phyloP scores from a whole-genome alignment of 768 basidiomycete species.

The Tylopilus balloui region DNA sequence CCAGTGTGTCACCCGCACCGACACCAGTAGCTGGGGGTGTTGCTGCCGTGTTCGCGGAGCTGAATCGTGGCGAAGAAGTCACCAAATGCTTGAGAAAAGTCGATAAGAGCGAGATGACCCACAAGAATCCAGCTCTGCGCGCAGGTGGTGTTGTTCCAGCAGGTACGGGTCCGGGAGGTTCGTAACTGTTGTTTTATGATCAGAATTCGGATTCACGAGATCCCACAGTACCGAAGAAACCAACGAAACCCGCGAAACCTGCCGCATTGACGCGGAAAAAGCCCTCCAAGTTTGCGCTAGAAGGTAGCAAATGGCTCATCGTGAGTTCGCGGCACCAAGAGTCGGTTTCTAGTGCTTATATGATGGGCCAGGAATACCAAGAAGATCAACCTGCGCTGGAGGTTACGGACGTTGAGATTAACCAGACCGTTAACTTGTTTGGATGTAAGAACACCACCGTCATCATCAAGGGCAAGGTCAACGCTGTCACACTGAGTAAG shows the following conservation, averaged over 20 bases:
- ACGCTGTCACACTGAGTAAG: slow-evolving; percentile 84
- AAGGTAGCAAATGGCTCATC: slow-evolving; percentile 92
- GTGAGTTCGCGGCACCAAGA: slow-evolving; percentile 41
- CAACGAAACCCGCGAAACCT: slow-evolving; percentile 81
- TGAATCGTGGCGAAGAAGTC: slow-evolving; percentile 86
- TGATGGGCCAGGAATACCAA: slow-evolving; percentile 70
- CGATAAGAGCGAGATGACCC: slow-evolving; percentile 95
- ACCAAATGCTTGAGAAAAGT: slow-evolving; percentile 92
- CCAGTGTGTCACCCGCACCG: slow-evolving; percentile 38
- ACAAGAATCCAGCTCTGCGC: slow-evolving; percentile 92
- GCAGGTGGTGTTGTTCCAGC: slow-evolving; percentile 48
- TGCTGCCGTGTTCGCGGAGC: slow-evolving; percentile 81
- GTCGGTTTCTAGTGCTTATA: slow-evolving; percentile 1
- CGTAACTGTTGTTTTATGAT: slow-evolving; percentile 20
- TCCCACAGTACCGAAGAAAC: slow-evolving; percentile 49
- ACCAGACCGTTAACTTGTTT: slow-evolving; percentile 83
- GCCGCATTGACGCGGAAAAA: slow-evolving; percentile 82
- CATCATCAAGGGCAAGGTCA: slow-evolving; percentile 88
- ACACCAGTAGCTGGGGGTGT: slow-evolving; percentile 50
- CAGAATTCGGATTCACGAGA: background rate
- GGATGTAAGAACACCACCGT: slow-evolving; percentile 85
- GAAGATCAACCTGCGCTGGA: slow-evolving; percentile 73
- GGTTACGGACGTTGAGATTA: slow-evolving; percentile 72
- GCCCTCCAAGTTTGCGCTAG: slow-evolving; percentile 82
- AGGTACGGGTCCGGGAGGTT: slow-evolving; percentile 32